A percentile compares a stretch with the other conserved stretches of the same genome.
Evolutionary conservation across 768 basidiomycete species (phyloP).

Genomic region (Cystobasidium onofrii): DNA sequence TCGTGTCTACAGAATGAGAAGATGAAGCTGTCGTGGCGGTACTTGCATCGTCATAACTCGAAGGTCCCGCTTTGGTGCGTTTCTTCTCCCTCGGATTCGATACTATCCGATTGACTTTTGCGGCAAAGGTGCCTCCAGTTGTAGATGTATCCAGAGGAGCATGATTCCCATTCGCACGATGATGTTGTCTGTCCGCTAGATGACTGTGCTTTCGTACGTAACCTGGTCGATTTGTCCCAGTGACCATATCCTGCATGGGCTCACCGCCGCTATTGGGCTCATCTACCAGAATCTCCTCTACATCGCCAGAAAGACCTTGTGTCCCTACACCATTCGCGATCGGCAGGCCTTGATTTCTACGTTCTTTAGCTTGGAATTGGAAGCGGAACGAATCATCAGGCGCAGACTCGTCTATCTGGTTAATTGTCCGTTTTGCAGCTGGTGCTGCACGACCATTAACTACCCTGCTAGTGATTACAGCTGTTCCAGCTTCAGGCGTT

Average conservation of each 20-base stretch:
- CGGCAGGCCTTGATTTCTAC: not conserved
- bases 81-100: conserved; percentile 23
- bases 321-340: not conserved
- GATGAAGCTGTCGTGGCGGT: conserved; percentile 4
- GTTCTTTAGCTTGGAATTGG: not conserved
- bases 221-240: not conserved
- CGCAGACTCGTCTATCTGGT: conserved; percentile 6
- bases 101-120: conserved; percentile 1
- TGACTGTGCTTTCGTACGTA: not conserved
- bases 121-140: not conserved
- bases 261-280: not conserved
- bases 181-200: not conserved
- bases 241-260: not conserved
- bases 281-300: not conserved
- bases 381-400: not conserved
- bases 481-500: conserved; percentile 3
- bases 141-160: not conserved
- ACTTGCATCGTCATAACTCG: conserved; percentile 9
- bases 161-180: not conserved
- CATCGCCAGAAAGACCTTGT: not conserved
- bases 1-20: conserved; percentile 10
- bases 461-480: not conserved
- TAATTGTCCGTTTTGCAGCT: conserved; percentile 11
- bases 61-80: conserved; percentile 22
- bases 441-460: not conserved